Percentiles rank a stretch among this genome's conserved stretches.
These are phyloP conservation scores for Earliella scabrosa DNA, from an alignment of 1,284 basidiomycete genomes.

Conservation along the genomic window DNA sequence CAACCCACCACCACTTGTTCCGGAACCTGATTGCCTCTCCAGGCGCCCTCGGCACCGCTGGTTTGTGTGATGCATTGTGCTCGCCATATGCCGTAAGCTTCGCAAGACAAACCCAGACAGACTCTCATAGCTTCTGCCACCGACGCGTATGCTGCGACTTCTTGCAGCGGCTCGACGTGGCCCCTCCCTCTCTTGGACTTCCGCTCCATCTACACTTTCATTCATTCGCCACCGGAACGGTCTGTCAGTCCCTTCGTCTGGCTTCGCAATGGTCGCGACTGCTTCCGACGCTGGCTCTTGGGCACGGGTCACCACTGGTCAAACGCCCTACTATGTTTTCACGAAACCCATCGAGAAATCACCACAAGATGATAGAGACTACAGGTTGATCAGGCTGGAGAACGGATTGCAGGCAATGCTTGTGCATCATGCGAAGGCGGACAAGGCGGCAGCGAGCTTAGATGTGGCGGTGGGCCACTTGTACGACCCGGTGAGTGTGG, in stretches of 20 bases:
- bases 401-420: conserved; percentile 91
- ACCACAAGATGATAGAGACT: conserved; percentile 76
- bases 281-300: conserved; percentile 23
- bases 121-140: conserved; percentile 8
- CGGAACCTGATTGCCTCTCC: conserved; percentile 1
- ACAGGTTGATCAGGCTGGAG: conserved; percentile 82
- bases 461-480: conserved; percentile 97
- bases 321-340: conserved; percentile 47
- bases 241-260: conserved; percentile 6
- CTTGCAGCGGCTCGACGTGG: conserved; percentile 18
- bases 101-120: neutral
- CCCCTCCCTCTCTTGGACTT: conserved; percentile 5
- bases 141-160: conserved; percentile 23
- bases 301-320: conserved; percentile 24
- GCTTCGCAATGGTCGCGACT: conserved; percentile 20
- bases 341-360: conserved; percentile 76
- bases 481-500: conserved; percentile 81
- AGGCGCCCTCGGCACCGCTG: neutral
- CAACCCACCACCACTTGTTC: neutral
- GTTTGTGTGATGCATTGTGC: neutral
- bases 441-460: conserved; percentile 95
- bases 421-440: conserved; percentile 86
- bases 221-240: neutral
- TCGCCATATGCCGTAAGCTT: conserved; percentile 13
- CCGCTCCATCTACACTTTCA: neutral